A percentile compares a stretch with the other conserved stretches of the same genome.
Conservation (phyloP, 305 asterid genomes). For the Fraxinus ornus region DNA sequence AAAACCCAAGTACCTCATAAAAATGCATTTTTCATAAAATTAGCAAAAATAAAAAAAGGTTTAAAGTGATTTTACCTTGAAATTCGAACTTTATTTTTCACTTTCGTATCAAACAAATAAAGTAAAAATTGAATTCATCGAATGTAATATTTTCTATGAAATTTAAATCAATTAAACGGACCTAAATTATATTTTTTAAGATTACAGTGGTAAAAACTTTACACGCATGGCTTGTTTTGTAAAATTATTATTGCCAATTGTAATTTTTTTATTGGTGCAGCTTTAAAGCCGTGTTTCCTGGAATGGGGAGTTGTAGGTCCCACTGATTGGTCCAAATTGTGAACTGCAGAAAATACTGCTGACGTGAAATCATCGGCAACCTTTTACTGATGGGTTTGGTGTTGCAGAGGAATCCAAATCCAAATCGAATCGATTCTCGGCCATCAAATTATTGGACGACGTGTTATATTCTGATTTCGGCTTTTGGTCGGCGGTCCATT, state of each 20-base stretch:
- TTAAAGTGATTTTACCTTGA: too few relatives aligned
- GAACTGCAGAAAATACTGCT: background rate
- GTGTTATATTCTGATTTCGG: background rate
- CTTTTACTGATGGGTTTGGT: background rate
- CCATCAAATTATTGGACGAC: slow-evolving; percentile 37
- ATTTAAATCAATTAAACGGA: too few relatives aligned
- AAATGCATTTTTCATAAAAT: too few relatives aligned
- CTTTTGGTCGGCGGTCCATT: background rate
- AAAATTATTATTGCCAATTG: background rate
- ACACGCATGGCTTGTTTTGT: too few relatives aligned
- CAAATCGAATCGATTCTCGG: slow-evolving; percentile 25
- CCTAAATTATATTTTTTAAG: too few relatives aligned
- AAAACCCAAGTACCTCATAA: too few relatives aligned
- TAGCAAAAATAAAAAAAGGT: too few relatives aligned
- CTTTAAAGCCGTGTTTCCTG: slow-evolving; percentile 20
- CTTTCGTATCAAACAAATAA: too few relatives aligned
- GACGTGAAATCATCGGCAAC: slow-evolving; percentile 27
- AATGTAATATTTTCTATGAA: too few relatives aligned
- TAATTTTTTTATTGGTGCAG: background rate
- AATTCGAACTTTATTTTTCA: too few relatives aligned
- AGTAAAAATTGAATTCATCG: too few relatives aligned
- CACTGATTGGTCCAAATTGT: slow-evolving; percentile 16
- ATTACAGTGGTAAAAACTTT: too few relatives aligned
- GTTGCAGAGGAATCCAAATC: background rate
- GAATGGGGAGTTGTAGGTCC: slow-evolving; percentile 22